Percentiles rank a stretch among this genome's conserved stretches.
These are phyloP conservation scores for Trifolium dubium DNA, from an alignment of 306 rosid species.

Conservation along the genomic window DNA sequence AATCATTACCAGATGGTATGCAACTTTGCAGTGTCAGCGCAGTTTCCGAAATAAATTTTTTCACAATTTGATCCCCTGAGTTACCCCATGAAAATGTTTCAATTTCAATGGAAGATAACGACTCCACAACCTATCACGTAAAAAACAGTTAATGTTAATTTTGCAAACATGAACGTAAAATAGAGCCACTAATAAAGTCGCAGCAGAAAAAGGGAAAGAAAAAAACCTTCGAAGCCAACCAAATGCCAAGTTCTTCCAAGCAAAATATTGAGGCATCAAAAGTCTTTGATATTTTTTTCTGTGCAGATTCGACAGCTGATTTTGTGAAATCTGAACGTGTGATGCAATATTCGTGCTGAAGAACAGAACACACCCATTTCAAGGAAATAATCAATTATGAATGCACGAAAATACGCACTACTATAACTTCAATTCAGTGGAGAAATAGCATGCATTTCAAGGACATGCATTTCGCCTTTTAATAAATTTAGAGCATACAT, in stretches of 20 bases:
- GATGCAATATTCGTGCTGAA: conserved; percentile 58
- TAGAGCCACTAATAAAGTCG: conserved; percentile 18
- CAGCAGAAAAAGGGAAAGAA: conserved; percentile 9
- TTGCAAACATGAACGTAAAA: conserved; percentile 33
- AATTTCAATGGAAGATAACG: conserved; percentile 45
- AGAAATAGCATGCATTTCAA: too few relatives aligned
- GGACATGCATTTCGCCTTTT: too few relatives aligned
- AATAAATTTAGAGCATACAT: conserved; percentile 14
- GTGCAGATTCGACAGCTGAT: conserved; percentile 49
- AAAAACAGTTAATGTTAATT: conserved; percentile 14
- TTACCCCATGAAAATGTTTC: conserved; percentile 55
- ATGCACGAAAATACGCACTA: background rate
- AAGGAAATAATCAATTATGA: conserved; percentile 37
- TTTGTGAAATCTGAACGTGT: conserved; percentile 46
- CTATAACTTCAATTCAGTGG: background rate
- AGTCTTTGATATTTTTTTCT: conserved; percentile 53
- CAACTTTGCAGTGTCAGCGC: conserved; percentile 36
- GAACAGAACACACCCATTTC: conserved; percentile 39
- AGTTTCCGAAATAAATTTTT: conserved; percentile 52
- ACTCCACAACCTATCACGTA: conserved; percentile 70
- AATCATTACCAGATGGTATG: conserved; percentile 58
- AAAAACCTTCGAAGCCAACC: conserved; percentile 76
- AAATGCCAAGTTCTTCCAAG: conserved; percentile 76
- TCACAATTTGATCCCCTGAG: conserved; percentile 57
- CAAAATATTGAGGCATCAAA: conserved; percentile 54